Percentiles rank a stretch among this genome's conserved stretches.
These are phyloP conservation scores for Ceratobasidium sp. DNA, from an alignment of 1,284 basidiomycete species.

Conservation along the genomic window DNA sequence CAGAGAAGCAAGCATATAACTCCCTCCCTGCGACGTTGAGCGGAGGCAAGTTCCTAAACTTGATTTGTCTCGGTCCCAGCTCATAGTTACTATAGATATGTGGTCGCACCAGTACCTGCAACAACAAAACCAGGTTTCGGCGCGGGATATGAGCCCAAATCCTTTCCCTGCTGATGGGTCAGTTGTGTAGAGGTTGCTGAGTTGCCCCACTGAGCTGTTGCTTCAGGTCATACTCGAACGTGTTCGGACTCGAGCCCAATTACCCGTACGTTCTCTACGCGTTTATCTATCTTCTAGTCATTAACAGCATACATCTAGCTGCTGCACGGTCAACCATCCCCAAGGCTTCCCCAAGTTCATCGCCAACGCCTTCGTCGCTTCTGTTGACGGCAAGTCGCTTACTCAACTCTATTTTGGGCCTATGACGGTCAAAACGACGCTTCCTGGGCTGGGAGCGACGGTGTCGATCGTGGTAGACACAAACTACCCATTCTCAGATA, in stretches of 20 bases:
- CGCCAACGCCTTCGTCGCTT: conserved; percentile 68
- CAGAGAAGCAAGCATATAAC: conserved; percentile 71
- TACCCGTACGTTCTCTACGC: conserved; percentile 54
- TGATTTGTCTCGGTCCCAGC: background rate
- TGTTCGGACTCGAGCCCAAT: conserved; percentile 54
- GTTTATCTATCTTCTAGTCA: background rate
- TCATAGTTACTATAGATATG: conserved; percentile 3
- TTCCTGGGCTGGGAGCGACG: conserved; percentile 59
- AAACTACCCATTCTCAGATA: conserved; percentile 69
- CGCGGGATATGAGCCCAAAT: conserved; percentile 35
- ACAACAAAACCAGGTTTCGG: conserved; percentile 41
- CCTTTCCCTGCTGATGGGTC: conserved; percentile 42
- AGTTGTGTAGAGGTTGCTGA: background rate
- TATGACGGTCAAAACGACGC: conserved; percentile 61
- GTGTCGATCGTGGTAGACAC: conserved; percentile 64
- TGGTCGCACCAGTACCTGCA: conserved; percentile 42
- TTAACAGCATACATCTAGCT: conserved; percentile 55
- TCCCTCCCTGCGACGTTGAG: conserved; percentile 68
- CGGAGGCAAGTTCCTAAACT: conserved; percentile 57
- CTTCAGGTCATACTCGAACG: conserved; percentile 37
- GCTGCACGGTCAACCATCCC: conserved; percentile 72
- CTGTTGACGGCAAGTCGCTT: conserved; percentile 63
- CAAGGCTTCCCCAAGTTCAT: conserved; percentile 72
- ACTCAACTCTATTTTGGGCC: conserved; percentile 71
- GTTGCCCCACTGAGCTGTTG: background rate